Base-by-base conservation (phyloP, 139 green algal species). In the Chlamydomonas urium region DNA sequence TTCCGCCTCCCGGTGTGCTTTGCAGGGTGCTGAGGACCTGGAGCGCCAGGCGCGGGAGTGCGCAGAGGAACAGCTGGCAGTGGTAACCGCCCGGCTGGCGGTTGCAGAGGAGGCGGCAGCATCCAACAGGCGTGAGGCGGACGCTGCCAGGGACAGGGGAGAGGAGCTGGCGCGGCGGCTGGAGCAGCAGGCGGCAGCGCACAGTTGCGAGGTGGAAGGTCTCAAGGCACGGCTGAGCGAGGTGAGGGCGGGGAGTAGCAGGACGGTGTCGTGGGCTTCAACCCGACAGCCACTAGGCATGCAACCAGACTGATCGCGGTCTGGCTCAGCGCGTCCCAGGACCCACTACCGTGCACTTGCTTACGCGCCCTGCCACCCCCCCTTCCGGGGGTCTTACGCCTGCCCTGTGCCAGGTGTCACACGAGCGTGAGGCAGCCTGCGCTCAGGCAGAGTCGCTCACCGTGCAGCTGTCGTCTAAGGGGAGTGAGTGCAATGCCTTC, bases 31-130 rank as follows among this genome's bases (percentile, higher is more conserved):
- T 32, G 35, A 56, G 4, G 63, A 70, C 63, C 56, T 70, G 63
- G 63, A 70, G 63, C 63, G 63, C 6, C 63, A 70, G n/a, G 63
- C 63, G 37, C 35, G 63, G 23, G 14, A 70, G 63, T 70, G 36
- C n/a, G 63, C 63, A 29, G 63, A 70, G 63, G 35, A 70, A n/a
- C 35, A 70, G 63, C 63, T 70, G 36, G 63, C 63, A 21, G 4
- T 70, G 4, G n/a, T 32, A 4, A 57, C 35, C 6, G 33, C 56
- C 33, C 63, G 38, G 23, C 63, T 70, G 36, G 28, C 31, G 26
- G 63, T 14, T 32, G 35, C 36, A 10, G 63, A 70, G 36, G 36
- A 58, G 14, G 63, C 4, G 63, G 10, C 56, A 6, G 29, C 19
- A 4, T 26, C 8, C 31, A n/a, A 32, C 8, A 67, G 38, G 59